Evolutionary conservation across 345 rosid species (phyloP).

Genomic region (Mercurialis annua): DNA sequence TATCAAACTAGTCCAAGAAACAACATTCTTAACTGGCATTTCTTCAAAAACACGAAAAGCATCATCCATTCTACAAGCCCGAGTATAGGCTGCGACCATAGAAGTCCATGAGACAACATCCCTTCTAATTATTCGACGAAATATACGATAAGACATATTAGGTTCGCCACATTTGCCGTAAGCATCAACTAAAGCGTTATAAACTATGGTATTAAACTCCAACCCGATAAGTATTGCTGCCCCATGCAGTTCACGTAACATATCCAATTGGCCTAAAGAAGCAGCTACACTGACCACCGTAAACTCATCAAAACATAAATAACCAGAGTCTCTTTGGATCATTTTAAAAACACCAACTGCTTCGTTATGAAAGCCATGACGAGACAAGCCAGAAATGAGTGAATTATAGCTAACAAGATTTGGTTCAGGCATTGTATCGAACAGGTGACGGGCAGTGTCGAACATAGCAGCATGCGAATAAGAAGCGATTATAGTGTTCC

Average conservation of each 20-base stretch:
- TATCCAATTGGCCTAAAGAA: constrained; percentile 25
- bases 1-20: constrained; percentile 47
- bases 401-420: constrained; percentile 42
- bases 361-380: constrained; percentile 33
- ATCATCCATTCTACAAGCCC: constrained; percentile 33
- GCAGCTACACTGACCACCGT: constrained; percentile 41
- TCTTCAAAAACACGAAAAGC: constrained; percentile 32
- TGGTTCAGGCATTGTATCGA: constrained; percentile 44
- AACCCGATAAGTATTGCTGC: constrained; percentile 30
- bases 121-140: constrained; percentile 31
- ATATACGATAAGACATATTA: constrained; percentile 22
- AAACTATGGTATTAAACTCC: constrained; percentile 30
- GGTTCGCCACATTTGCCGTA: constrained; percentile 47
- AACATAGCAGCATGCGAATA: constrained; percentile 19
- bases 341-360: constrained; percentile 25
- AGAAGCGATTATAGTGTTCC: constrained; percentile 32
- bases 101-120: constrained; percentile 53
- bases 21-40: constrained; percentile 35
- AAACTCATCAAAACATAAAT: constrained; percentile 29
- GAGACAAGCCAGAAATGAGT: constrained; percentile 41
- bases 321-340: constrained; percentile 24
- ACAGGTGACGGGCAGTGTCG: constrained; percentile 26
- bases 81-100: constrained; percentile 35
- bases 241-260: constrained; percentile 39
- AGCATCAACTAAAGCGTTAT: constrained; percentile 43